Base-by-base conservation (phyloP, 192 early-diverging fungal genomes). In the Irineochytrium annulatum region DNA sequence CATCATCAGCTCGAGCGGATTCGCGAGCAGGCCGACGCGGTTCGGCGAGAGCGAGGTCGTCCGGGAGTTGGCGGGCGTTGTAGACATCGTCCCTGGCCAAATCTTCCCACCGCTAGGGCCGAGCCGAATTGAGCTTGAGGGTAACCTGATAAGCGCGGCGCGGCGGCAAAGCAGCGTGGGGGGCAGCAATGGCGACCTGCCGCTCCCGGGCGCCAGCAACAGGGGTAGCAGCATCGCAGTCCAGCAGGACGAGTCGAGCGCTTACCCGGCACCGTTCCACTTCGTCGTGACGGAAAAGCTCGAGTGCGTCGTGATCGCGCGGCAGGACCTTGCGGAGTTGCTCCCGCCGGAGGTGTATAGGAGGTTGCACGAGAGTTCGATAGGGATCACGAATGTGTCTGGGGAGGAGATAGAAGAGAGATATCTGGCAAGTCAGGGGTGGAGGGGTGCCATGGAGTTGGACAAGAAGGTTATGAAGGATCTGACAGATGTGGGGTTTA, bases 401-500 rank as follows among this genome's bases (percentile, higher is more conserved):
- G 20, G 39, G 5, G 55, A 65, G 45, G 63, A 65, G 27, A 58
- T 65, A 17, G 63, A 65, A 30, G 63, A 65, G 29, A 34, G 63
- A 32, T 65, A 58, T 43, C 24, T 65, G 43, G 29, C 19, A 6
- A 46, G 55, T 8, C 45, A 33, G 27, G 63, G 63, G n/a, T 65
- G 63, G 63, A 35, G 63, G 17, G 48, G 56, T 1, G 52, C 30
- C 13, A 55, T 41, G 8, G 35, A 35, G 19, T 17, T 16, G 19
- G 63, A 41, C 46, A n/a, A 19, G 16, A 6, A 16, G 16, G 43
- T 30, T 27, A 14, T 51, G 51, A 34, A 14, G 43, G 29, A 65
- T 58, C 0, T 41, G 34, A 6, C 6, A 29, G 19, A 17, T 17
- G 28, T 57, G 56, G 27, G 22, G 29, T 41, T 41, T 30, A 65